Evolutionary conservation across 129 eudicot genomes (phyloP), one percentile per base, ranked within the genome.

Genomic region (Lonicera japonica): DNA sequence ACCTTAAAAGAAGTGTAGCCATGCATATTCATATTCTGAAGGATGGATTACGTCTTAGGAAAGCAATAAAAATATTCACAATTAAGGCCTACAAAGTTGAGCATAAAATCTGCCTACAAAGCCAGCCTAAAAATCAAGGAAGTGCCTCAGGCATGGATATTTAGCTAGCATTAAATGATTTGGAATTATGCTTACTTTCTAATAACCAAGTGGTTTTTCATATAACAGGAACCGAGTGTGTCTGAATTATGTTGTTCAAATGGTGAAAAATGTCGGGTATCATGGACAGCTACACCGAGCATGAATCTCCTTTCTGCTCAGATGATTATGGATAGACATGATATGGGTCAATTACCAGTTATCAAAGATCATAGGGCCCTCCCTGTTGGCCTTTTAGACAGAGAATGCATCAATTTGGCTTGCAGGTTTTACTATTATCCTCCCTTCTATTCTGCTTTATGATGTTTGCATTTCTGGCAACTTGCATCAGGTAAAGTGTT

Each of bases 341-440:
- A 77, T 38, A 14, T 74, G 59, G 65, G 60, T 60, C 85, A 76
- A 71, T 67, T 90, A 43, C 94, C 92, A 36, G 97, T 90, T 72
- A 73, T 86, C 56, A 41, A 66, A n/a, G 86, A 57, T 56, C 62
- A 54, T 20, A 62, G 75, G 61, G 78, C 76, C 22, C 61, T 60
- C 21, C 87, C 94, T 29, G 83, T 90, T 66, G 97, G 97, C 61
- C 76, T 90, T 45, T 75, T 90, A 68, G 97, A 90, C 79, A 82
- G 72, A 72, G 95, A 86, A 77, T 80, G 87, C 60, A 86, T 90
- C 51, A 61, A 39, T 59, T 69, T 86, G 36, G 92, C 97, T 74
- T 83, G 89, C 95, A 83, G 95, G 92, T 86, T 64, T 58, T 50
- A 5, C n/a, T n/a, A n/a, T n/a, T n/a, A 25, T 15, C 24, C 24